Base-by-base conservation (phyloP, 768 basidiomycete genomes). In the Lactarius quietus region DNA sequence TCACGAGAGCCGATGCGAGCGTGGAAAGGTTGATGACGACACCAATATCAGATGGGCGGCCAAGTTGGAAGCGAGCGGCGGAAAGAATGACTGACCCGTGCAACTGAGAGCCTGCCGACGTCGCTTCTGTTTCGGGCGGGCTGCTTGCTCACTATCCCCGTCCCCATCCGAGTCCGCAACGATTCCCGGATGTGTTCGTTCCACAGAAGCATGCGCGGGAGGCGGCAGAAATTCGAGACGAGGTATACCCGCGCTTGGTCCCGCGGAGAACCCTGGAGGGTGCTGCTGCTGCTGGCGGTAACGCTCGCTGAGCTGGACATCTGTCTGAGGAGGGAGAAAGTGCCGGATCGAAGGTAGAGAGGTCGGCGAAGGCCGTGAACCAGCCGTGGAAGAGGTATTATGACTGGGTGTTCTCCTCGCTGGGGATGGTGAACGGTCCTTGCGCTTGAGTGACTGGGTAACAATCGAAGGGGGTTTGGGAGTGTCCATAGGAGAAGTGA, bases 31-130 rank as follows among this genome's bases (percentile, higher is more conserved):
- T n/a, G n/a, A 64, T 69, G 67, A 59, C 52, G 45, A 54, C 31
- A 65, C 56, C 33, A 68, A 74, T 65, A 65, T 66, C 62, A 59
- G 70, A 68, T 72, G 65, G n/a, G 71, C 70, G 68, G 66, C 64
- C 65, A 69, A 71, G 70, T 66, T 62, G 57, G 64, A 61, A 65
- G 55, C 60, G 64, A 65, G 55, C 45, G 64, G 60, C 59, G 56
- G 60, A 68, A 66, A 67, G 69, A 33, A 62, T 51, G 51, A 77
- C 82, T 78, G 74, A 91, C 90, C 90, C 60, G 90, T 93, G 75
- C 91, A 93, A 73, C 90, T 93, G 70, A 93, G 77, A 43, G 91
- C 90, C 73, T 93, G 90, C 53, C 91, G 79, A 59, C 91, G 81
- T 59, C 91, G 80, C 76, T 91, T 93, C 83, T 92, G 92, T 81